A percentile compares a stretch with the other conserved stretches of the same genome.
Evolutionary conservation across 2,329 filamentous ascomycete species (phyloP).

Genomic region (Xylariaceae sp.): DNA sequence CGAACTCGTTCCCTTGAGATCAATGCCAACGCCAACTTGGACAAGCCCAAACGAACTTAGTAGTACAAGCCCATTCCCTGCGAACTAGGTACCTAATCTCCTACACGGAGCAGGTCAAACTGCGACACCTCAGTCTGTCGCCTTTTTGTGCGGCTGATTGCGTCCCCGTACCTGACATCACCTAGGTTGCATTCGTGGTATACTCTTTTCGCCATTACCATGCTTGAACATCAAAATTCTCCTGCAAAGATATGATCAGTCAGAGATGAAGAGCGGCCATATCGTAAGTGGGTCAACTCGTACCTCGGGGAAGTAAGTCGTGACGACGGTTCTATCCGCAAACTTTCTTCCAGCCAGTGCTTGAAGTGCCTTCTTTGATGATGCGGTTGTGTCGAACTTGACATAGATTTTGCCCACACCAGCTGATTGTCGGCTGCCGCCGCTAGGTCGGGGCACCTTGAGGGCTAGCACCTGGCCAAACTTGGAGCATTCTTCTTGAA

Average conservation of each 20-base stretch:
- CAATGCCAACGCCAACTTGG: no score
- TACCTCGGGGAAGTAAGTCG: constrained; percentile 94
- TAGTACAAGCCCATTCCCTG: no score
- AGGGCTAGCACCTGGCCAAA: constrained; percentile 81
- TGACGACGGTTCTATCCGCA: constrained; percentile 91
- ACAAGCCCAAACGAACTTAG: no score
- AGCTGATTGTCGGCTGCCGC: constrained; percentile 75
- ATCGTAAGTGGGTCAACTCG: constrained; percentile 15
- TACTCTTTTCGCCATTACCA: constrained; percentile 54
- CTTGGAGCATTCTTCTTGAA: constrained; percentile 88
- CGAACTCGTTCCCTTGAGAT: no score
- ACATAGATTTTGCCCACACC: constrained; percentile 98
- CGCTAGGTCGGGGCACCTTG: constrained; percentile 85
- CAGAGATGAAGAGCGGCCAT: background rate
- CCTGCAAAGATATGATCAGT: constrained; percentile 47
- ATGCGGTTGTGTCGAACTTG: constrained; percentile 78
- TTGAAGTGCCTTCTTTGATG: constrained; percentile 78
- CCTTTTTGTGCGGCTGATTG: no score
- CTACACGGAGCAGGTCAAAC: no score
- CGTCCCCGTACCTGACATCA: no score
- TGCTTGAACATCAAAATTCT: constrained; percentile 89
- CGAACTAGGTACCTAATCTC: no score
- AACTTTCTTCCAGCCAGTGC: constrained; percentile 95
- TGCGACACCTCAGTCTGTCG: no score
- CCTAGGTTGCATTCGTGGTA: background rate